A percentile compares a stretch with the other conserved stretches of the same genome.
phyloP scores from a whole-genome alignment of 2,329 filamentous ascomycete genomes.

The Pyrenochaeta sp. region DNA sequence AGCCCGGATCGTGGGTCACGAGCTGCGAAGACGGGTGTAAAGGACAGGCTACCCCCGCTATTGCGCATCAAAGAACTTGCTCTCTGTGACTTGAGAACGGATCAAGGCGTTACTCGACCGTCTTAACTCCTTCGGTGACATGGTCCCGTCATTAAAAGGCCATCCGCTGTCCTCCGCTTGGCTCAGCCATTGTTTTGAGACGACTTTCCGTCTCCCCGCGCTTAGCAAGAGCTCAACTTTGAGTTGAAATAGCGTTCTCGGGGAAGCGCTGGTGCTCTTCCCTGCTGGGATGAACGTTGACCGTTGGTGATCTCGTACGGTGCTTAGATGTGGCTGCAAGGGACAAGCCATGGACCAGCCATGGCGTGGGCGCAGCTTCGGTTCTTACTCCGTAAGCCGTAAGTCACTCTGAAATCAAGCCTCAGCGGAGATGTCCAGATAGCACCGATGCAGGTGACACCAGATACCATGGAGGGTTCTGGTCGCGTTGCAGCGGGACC shows the following conservation, averaged over 20 bases:
- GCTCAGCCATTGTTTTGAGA: slow-evolving; percentile 5
- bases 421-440: not conserved
- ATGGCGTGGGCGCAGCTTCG: slow-evolving; percentile 20
- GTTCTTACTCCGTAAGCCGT: not conserved
- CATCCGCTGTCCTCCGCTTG: not conserved
- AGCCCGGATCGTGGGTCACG: not conserved
- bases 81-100: not conserved
- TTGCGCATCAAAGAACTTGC: not conserved
- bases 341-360: slow-evolving; percentile 5
- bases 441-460: not conserved
- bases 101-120: not conserved
- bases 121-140: not conserved
- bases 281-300: slow-evolving; percentile 6
- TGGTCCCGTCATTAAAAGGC: not conserved
- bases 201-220: slow-evolving; percentile 11
- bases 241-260: slow-evolving; percentile 7
- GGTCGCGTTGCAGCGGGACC: slow-evolving; percentile 5
- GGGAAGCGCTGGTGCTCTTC: slow-evolving; percentile 3
- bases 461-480: not conserved
- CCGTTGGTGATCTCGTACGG: not conserved
- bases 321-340: slow-evolving; percentile 2
- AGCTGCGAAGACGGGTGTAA: not conserved
- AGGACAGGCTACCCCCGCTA: not conserved
- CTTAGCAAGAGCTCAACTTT: slow-evolving; percentile 9
- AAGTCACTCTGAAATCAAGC: not conserved